These are phyloP conservation scores for Schizochytrium sp. DNA, from an alignment of 108 stramenopile species.

Conservation along the genomic window DNA sequence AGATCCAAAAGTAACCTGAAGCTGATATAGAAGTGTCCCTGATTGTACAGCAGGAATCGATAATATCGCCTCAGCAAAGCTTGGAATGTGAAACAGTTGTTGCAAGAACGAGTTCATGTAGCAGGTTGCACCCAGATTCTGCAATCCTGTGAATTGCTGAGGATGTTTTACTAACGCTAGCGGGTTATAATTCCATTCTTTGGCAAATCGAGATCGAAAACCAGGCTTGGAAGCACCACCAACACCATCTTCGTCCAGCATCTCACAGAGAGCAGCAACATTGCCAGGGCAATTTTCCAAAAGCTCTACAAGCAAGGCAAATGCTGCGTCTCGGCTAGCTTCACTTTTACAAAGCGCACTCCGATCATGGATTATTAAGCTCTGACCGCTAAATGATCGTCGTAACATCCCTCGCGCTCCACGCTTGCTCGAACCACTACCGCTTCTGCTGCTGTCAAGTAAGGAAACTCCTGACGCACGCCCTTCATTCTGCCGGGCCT, in stretches of 20 bases:
- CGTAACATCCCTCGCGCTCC: conserved; percentile 34
- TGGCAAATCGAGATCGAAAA: background rate
- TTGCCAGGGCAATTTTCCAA: background rate
- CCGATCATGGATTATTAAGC: conserved; percentile 8
- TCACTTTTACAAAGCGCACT: conserved; percentile 53
- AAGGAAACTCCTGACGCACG: background rate
- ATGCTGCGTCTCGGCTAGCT: conserved; percentile 4
- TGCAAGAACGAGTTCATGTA: conserved; percentile 79
- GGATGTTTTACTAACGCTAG: conserved; percentile 32
- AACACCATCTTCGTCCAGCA: conserved; percentile 22
- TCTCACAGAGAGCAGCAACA: background rate
- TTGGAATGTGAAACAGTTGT: conserved; percentile 65
- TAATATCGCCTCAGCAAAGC: conserved; percentile 63
- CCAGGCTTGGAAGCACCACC: background rate
- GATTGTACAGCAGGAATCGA: background rate
- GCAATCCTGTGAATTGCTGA: conserved; percentile 71
- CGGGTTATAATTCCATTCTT: conserved; percentile 55
- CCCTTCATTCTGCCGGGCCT: background rate
- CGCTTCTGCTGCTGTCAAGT: background rate
- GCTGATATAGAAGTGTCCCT: conserved; percentile 36
- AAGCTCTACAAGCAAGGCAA: conserved; percentile 49
- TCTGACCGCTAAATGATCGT: conserved; percentile 27
- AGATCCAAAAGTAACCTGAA: conserved; percentile 65
- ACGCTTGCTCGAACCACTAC: background rate
- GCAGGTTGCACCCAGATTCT: conserved; percentile 78